A percentile compares a stretch with the other conserved stretches of the same genome.
Conservation (phyloP, 768 basidiomycete genomes). For the Rhodotorula paludigena region DNA sequence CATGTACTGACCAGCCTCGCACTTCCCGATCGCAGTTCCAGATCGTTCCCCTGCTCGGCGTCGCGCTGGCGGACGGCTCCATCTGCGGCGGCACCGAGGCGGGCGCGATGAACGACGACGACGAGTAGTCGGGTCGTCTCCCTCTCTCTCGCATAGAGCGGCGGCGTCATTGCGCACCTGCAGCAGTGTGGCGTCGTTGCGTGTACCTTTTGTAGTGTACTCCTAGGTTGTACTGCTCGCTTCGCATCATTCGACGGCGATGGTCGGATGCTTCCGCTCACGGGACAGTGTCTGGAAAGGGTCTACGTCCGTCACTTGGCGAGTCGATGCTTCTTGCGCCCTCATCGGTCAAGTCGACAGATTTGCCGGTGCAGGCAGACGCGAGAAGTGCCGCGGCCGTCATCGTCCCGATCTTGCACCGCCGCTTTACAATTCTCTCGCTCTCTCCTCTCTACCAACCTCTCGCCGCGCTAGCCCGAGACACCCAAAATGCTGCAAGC, state of each 20-base stretch:
- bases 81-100: conserved; percentile 15
- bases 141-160: background rate
- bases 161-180: background rate
- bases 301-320: too few species aligned
- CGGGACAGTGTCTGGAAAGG: too few species aligned
- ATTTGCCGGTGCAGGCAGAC: background rate
- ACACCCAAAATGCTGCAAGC: background rate
- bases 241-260: too few species aligned
- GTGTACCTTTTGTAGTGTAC: conserved; percentile 1
- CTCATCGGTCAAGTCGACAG: too few species aligned
- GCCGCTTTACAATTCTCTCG: too few species aligned
- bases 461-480: background rate
- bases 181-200: background rate
- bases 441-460: background rate
- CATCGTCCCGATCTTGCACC: background rate
- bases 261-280: too few species aligned
- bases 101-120: conserved; percentile 5
- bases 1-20: background rate
- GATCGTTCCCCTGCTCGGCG: conserved; percentile 35
- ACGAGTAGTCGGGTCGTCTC: background rate
- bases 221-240: too few species aligned
- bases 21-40: conserved; percentile 24
- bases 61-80: conserved; percentile 30
- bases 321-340: too few species aligned
- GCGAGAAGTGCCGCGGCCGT: too few species aligned